A percentile compares a stretch with the other conserved stretches of the same genome.
phyloP scores from a whole-genome alignment of 495 filamentous ascomycete species.

The Tricharina praecox region DNA sequence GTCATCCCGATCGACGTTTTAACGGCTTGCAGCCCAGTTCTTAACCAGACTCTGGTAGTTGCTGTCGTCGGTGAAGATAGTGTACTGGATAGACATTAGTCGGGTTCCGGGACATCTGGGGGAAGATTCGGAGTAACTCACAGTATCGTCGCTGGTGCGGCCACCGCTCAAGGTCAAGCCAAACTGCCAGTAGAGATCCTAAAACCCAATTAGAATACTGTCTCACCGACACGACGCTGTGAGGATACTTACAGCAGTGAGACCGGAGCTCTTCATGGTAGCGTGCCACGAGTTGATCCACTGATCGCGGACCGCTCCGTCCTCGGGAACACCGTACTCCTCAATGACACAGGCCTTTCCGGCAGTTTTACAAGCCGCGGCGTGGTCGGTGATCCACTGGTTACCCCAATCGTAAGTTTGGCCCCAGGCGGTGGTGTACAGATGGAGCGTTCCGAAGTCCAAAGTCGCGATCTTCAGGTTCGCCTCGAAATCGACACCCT shows the following conservation, averaged over 20 bases:
- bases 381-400: slow-evolving; percentile 35
- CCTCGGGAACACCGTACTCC: slow-evolving; percentile 33
- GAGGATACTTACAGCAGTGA: neutral
- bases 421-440: slow-evolving; percentile 31
- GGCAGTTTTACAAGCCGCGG: slow-evolving; percentile 28
- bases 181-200: slow-evolving; percentile 21
- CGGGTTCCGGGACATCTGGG: neutral
- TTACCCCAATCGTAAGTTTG: slow-evolving; percentile 29
- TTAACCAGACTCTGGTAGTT: slow-evolving; percentile 11
- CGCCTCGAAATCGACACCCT: slow-evolving; percentile 36
- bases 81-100: slow-evolving; percentile 9
- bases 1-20: no score
- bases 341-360: slow-evolving; percentile 39
- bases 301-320: slow-evolving; percentile 8
- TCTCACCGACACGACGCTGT: neutral
- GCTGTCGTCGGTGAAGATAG: slow-evolving; percentile 14
- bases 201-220: neutral
- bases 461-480: slow-evolving; percentile 35
- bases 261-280: slow-evolving; percentile 9
- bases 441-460: slow-evolving; percentile 31
- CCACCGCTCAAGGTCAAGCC: slow-evolving; percentile 9
- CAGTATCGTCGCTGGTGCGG: slow-evolving; percentile 11
- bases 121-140: slow-evolving; percentile 1
- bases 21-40: slow-evolving; percentile 10
- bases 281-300: slow-evolving; percentile 11